Conservation (phyloP, 1,139 yeast genomes). For the Saccharomyces hybrid region DNA sequence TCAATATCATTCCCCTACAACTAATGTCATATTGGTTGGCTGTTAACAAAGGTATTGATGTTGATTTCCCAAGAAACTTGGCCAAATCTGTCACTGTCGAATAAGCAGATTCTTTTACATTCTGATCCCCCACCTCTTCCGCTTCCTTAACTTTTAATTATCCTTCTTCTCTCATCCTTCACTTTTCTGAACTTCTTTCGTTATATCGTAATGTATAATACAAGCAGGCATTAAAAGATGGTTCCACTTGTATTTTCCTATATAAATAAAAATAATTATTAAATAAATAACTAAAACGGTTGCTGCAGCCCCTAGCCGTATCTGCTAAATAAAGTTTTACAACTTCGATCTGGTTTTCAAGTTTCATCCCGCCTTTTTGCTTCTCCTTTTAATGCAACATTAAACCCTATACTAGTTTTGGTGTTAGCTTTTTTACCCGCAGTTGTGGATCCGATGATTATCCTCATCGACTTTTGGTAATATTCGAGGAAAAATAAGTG, state of each 20-base stretch:
- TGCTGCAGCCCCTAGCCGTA: not conserved
- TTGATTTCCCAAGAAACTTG: slow-evolving; percentile 96
- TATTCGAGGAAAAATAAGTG: not conserved
- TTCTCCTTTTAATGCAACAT: not conserved
- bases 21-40: slow-evolving; percentile 97
- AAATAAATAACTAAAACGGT: not conserved
- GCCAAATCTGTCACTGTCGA: slow-evolving; percentile 97
- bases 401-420: not conserved
- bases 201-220: not conserved
- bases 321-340: not conserved
- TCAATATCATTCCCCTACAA: slow-evolving; percentile 92
- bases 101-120: slow-evolving; percentile 9
- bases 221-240: not conserved
- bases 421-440: not conserved
- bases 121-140: not conserved
- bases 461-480: not conserved
- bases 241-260: not conserved
- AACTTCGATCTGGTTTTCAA: not conserved
- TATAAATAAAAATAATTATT: not conserved
- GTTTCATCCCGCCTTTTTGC: not conserved
- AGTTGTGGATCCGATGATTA: not conserved
- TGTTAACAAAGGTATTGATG: slow-evolving; percentile 89
- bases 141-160: not conserved
- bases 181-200: not conserved
- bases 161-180: not conserved